Evolutionary conservation across 768 basidiomycete species (phyloP).

Genomic region (Tylopilus felleus): DNA sequence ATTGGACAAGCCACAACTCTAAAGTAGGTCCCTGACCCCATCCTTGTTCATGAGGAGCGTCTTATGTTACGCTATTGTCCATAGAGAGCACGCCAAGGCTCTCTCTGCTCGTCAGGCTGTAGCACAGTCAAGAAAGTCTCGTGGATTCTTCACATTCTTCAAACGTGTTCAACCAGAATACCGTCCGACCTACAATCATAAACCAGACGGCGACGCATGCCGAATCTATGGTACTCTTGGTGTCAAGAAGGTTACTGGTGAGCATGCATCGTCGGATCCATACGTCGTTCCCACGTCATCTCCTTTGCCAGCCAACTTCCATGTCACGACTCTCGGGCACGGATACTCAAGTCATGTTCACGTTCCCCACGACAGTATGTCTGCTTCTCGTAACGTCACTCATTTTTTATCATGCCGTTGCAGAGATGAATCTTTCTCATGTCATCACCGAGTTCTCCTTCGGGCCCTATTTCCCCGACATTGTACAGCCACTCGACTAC

Average conservation of each 20-base stretch:
- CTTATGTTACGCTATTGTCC: neutral
- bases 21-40: slow-evolving; percentile 39
- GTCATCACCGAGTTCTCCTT: slow-evolving; percentile 97
- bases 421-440: slow-evolving; percentile 96
- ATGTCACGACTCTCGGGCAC: slow-evolving; percentile 92
- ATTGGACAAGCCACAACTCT: slow-evolving; percentile 75
- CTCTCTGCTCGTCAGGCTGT: slow-evolving; percentile 71
- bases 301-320: slow-evolving; percentile 66
- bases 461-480: slow-evolving; percentile 93
- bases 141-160: slow-evolving; percentile 67
- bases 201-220: slow-evolving; percentile 72
- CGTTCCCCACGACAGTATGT: slow-evolving; percentile 80
- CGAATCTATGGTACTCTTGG: too few species aligned
- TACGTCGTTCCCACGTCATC: neutral
- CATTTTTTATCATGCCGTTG: neutral
- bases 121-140: slow-evolving; percentile 68
- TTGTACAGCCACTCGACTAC: slow-evolving; percentile 90
- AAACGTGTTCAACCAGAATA: slow-evolving; percentile 43
- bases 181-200: slow-evolving; percentile 71
- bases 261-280: slow-evolving; percentile 10
- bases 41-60: neutral
- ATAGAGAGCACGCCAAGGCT: slow-evolving; percentile 58
- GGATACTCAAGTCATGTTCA: slow-evolving; percentile 88
- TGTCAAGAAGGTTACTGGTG: slow-evolving; percentile 91
- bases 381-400: neutral